Base-by-base conservation (phyloP, 2,329 filamentous ascomycete genomes). In the Alternaria ventricosa region DNA sequence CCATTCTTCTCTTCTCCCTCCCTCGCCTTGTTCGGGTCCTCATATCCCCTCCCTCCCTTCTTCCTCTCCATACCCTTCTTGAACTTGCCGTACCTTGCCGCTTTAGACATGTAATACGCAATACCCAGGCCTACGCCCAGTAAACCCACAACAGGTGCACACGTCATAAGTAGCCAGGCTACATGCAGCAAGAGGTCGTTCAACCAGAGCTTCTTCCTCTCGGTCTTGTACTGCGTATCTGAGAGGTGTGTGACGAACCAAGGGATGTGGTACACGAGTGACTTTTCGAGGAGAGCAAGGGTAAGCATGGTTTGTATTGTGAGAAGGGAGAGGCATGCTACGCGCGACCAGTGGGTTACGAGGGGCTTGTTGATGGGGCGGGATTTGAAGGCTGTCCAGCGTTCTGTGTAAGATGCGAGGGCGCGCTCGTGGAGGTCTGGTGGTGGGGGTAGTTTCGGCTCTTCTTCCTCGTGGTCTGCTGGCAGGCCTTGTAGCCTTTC, bases 31-130 rank as follows among this genome's bases (percentile, higher is more conserved):
- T 64, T 55, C 13, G 49, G 43, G n/a, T 58, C 36, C 5, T 22
- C 60, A n/a, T 63, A 67, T 15, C 65, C 65, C 44, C 55, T 62
- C 3, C 60, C 45, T 3, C 55, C 63, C 7, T 44, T 33, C 33
- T 45, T 41, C 13, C 47, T 44, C 11, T 28, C 27, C 49, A 61
- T 54, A 5, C 25, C 55, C 45, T 28, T 54, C 15, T 51, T 43
- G 36, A 60, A 64, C n/a, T 28, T 41, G 1, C 61, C 63, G 49
- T 63, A 61, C 28, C 53, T 56, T 33, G 23, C 50, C 6, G 55
- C 30, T 49, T 65, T 65, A 1, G 60, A 3, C 23, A 18, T 28
- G 15, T 67, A 69, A 15, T 64, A 67, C 45, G 60, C 12, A 5
- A 55, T n/a, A 0, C 51, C 60, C 2, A 33, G 30, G 8, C 30